Evolutionary conservation across 805 yeast genomes (phyloP), one percentile per base, ranked within the genome.

Genomic region (Kazachstania martiniae): DNA sequence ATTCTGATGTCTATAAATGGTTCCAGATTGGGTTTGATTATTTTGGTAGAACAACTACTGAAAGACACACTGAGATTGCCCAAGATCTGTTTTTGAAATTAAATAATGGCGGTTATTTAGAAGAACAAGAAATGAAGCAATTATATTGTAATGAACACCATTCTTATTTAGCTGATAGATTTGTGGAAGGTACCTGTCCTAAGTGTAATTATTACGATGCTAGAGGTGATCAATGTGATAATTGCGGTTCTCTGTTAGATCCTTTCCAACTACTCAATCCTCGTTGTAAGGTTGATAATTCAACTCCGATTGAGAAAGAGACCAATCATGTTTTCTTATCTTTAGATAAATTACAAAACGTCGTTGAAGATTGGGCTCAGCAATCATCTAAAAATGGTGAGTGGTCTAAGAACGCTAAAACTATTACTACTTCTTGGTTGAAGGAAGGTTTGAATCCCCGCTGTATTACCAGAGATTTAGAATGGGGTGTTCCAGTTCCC

Each of bases 401-500:
- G 19, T 89, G 98, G 98, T 81, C 96, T 14, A 81, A 77, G 58
- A 91, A 91, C 60, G 77, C 94, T 6, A 77, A 69, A 47, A 77
- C 81, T 21, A 91, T 89, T 53, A 87, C 96, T 22, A 69, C 79
- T 39, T 76, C 86, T 10, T 89, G 97, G 97, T 68, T 86, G 49
- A 83, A 76, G 51, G 94, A 84, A 56, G 97, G 97, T 28, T 70
- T 89, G 36, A 74, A 73, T 41, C 89, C 96, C 39, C 77, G 96
- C 58, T 84, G 95, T 64, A 91, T 89, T 56, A 91, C 97, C n/a
- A 77, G 97, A 64, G 97, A 89, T 56, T 70, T 89, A 54, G 74
- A 74, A 31, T 89, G 98, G 98, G 97, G 97, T 57, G 85, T 94
- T 5, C 95, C 96, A 5, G 96, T 89, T 17, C 97, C 98, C 28